Evolutionary conservation across 208 protist species (phyloP).

Genomic region (Angomonas deanei): DNA sequence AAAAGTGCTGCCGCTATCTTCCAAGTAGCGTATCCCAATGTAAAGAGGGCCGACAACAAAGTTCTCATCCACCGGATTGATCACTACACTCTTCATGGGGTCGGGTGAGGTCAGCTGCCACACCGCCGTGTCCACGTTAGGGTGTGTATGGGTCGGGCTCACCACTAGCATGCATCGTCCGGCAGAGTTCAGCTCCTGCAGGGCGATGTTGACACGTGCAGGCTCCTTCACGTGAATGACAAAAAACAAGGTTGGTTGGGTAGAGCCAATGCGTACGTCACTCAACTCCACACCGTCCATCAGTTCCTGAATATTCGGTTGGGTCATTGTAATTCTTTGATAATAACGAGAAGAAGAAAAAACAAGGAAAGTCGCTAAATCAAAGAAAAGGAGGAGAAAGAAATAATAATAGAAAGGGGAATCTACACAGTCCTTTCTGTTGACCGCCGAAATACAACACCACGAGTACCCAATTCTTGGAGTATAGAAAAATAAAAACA

Average conservation of each 20-base stretch:
- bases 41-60: constrained; percentile 46
- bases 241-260: constrained; percentile 58
- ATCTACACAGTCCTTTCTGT: no score
- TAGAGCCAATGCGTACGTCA: constrained; percentile 47
- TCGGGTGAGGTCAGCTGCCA: constrained; percentile 74
- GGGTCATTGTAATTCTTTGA: background rate
- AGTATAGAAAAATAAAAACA: no score
- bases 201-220: constrained; percentile 51
- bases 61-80: constrained; percentile 71
- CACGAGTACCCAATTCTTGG: no score
- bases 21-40: constrained; percentile 75
- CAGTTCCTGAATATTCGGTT: background rate
- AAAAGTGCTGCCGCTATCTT: constrained; percentile 57
- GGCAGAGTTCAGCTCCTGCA: constrained; percentile 78
- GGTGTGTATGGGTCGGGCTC: constrained; percentile 50
- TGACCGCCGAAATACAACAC: no score
- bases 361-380: background rate
- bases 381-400: background rate
- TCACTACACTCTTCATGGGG: constrained; percentile 57
- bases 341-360: background rate
- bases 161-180: constrained; percentile 68
- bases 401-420: no score
- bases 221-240: constrained; percentile 33
- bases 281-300: constrained; percentile 30
- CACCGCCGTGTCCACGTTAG: constrained; percentile 65